Evolutionary conservation across 345 rosid genomes (phyloP).

Genomic region (Eucalyptus globulus): DNA sequence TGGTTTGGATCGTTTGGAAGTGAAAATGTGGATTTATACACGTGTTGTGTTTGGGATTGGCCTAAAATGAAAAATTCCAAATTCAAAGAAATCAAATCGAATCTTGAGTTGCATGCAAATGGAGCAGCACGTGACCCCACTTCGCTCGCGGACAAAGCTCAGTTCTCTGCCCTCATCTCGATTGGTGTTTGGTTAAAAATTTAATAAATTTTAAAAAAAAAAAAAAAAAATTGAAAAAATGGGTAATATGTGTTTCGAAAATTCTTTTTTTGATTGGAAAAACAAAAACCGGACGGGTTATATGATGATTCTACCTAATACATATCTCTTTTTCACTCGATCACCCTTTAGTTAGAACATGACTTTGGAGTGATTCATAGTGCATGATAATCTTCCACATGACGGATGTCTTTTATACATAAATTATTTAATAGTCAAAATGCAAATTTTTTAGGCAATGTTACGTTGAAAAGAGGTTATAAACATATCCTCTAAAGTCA

Average conservation of each 20-base stretch:
- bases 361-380: neutral
- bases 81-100: neutral
- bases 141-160: neutral
- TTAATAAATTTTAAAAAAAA: no score
- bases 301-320: neutral
- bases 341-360: neutral
- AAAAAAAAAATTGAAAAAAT: accelerated
- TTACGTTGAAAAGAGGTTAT: neutral
- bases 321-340: neutral
- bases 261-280: neutral
- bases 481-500: neutral
- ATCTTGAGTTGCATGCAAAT: neutral
- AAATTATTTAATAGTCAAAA: neutral
- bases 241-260: neutral
- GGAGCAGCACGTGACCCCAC: neutral
- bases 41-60: neutral
- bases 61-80: neutral
- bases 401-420: neutral
- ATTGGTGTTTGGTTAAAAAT: neutral
- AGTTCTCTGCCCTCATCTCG: neutral
- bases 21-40: neutral
- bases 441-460: neutral
- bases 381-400: neutral
- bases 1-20: neutral
- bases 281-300: neutral